Evolutionary conservation across 1,139 yeast species (phyloP).

Genomic region (Nakaseomyces bracarensis): DNA sequence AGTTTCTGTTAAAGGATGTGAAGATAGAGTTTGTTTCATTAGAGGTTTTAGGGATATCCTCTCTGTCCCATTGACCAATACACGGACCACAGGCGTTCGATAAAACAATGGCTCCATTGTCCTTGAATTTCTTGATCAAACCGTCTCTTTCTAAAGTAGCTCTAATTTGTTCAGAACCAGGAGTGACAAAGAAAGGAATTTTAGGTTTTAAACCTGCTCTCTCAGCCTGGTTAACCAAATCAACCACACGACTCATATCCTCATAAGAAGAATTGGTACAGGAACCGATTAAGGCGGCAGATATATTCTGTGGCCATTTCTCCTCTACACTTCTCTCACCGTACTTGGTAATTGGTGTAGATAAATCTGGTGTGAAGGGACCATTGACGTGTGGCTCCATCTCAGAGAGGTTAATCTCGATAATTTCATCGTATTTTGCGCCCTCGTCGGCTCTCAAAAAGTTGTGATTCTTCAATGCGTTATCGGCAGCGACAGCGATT

Average conservation of each 20-base stretch:
- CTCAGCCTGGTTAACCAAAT: constrained; percentile 78
- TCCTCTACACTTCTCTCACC: constrained; percentile 55
- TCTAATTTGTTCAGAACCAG: constrained; percentile 97
- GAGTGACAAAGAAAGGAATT: constrained; percentile 88
- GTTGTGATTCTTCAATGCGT: constrained; percentile 50
- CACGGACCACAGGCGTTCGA: constrained; percentile 99
- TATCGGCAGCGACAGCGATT: constrained; percentile 69
- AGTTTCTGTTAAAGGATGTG: constrained; percentile 93
- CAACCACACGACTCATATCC: constrained; percentile 93
- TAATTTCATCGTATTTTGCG: constrained; percentile 73
- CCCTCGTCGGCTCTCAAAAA: constrained; percentile 73
- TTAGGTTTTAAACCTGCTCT: constrained; percentile 82
- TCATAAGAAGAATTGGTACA: constrained; percentile 97
- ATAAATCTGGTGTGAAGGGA: constrained; percentile 90
- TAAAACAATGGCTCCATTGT: constrained; percentile 80
- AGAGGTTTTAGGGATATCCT: constrained; percentile 53
- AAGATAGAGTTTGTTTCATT: constrained; percentile 73
- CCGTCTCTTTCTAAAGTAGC: constrained; percentile 97
- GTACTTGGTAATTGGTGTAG: constrained; percentile 73
- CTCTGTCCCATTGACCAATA: constrained; percentile 98
- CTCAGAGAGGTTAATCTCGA: constrained; percentile 66
- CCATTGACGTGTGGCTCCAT: constrained; percentile 91
- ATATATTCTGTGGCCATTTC: constrained; percentile 72
- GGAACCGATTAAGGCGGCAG: constrained; percentile 93
- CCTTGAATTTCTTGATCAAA: constrained; percentile 64